Conservation (phyloP, 495 filamentous ascomycete genomes). For the Poronia punctata region DNA sequence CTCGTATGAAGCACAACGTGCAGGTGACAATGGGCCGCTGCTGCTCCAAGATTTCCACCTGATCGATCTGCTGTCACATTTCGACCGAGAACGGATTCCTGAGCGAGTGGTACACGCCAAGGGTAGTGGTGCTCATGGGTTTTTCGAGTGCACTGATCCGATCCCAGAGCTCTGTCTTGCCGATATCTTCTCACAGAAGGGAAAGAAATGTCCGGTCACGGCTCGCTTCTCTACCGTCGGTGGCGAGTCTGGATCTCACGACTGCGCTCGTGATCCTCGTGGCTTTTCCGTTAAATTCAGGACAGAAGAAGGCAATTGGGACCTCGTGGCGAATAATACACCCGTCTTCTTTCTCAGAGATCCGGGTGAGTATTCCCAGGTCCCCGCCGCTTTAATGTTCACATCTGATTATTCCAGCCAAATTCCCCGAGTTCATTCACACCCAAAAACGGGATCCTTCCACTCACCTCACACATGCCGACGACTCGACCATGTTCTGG, state of each 20-base stretch:
- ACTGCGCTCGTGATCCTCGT: slow-evolving; percentile 48
- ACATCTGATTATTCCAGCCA: slow-evolving; percentile 50
- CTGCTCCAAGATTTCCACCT: slow-evolving; percentile 54
- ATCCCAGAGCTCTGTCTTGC: slow-evolving; percentile 25
- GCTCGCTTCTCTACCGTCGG: slow-evolving; percentile 54
- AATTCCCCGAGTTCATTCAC: slow-evolving; percentile 52
- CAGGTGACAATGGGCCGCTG: slow-evolving; percentile 56
- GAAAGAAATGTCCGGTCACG: slow-evolving; percentile 48
- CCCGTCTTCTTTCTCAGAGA: slow-evolving; percentile 68
- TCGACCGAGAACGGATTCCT: slow-evolving; percentile 58
- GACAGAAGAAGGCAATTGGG: slow-evolving; percentile 53
- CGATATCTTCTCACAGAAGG: slow-evolving; percentile 32
- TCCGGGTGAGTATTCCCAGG: slow-evolving; percentile 57
- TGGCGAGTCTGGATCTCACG: slow-evolving; percentile 45
- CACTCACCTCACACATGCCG: slow-evolving; percentile 48
- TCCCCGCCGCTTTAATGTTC: slow-evolving; percentile 59
- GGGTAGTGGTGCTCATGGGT: slow-evolving; percentile 67
- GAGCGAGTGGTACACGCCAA: slow-evolving; percentile 75
- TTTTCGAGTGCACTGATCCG: slow-evolving; percentile 55
- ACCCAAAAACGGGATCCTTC: slow-evolving; percentile 49
- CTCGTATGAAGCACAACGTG: slow-evolving; percentile 51
- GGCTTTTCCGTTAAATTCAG: slow-evolving; percentile 58
- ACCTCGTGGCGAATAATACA: slow-evolving; percentile 51
- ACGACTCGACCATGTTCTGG: slow-evolving; percentile 35
- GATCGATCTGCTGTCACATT: slow-evolving; percentile 51